phyloP scores from a whole-genome alignment of 176 grass and related monocot genomes.

The Areca catechu region DNA sequence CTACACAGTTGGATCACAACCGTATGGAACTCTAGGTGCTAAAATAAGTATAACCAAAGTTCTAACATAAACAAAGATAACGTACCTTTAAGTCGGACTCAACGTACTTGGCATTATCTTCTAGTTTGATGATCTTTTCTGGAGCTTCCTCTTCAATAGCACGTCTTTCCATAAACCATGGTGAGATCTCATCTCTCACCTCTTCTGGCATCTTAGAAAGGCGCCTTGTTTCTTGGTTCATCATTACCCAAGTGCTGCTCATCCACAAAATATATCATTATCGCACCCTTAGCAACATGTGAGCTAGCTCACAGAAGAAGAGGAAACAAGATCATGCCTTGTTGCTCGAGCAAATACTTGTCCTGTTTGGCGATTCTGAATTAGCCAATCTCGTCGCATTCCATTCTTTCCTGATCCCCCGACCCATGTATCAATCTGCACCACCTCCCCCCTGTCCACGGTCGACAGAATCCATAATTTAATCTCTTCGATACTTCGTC shows the following conservation, averaged over 20 bases:
- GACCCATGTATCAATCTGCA: constrained; percentile 61
- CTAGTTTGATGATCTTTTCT: constrained; percentile 53
- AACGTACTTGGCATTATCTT: constrained; percentile 35
- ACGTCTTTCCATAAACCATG: constrained; percentile 38
- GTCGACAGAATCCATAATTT: no score
- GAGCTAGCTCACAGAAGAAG: neutral
- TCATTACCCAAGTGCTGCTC: constrained; percentile 58
- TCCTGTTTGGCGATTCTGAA: constrained; percentile 24
- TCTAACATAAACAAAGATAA: no score
- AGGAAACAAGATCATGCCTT: constrained; percentile 12
- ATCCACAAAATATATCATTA: neutral
- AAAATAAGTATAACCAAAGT: no score
- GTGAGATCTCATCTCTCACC: constrained; percentile 38
- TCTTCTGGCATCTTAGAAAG: constrained; percentile 60
- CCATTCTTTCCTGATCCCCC: constrained; percentile 58
- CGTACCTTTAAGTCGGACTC: constrained; percentile 41
- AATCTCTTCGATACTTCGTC: no score
- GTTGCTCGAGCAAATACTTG: constrained; percentile 37
- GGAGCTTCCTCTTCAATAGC: constrained; percentile 26
- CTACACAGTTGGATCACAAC: no score
- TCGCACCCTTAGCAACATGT: no score
- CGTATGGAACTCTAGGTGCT: no score
- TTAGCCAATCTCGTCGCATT: constrained; percentile 56
- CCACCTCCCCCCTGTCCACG: constrained; percentile 46
- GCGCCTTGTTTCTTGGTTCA: constrained; percentile 45